phyloP scores from a whole-genome alignment of 2,329 filamentous ascomycete genomes.

The Aspergillus japonicus region DNA sequence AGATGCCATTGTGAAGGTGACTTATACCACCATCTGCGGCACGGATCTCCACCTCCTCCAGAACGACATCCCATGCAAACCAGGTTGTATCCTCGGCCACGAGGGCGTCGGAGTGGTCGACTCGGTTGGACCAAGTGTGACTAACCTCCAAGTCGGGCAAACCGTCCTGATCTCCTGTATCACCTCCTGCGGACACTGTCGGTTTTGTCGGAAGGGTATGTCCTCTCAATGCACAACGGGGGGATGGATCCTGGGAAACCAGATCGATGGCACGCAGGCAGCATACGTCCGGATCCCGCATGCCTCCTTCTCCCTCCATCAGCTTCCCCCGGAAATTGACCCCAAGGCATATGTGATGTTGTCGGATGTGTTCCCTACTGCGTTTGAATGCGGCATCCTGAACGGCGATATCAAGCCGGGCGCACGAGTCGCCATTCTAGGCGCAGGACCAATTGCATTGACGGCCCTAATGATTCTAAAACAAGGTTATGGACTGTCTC shows the following conservation, averaged over 20 bases:
- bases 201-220: constrained; percentile 55
- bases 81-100: constrained; percentile 52
- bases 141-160: constrained; percentile 50
- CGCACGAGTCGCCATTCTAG: constrained; percentile 54
- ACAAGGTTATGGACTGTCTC: constrained; percentile 53
- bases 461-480: constrained; percentile 54
- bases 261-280: constrained; percentile 54
- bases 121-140: constrained; percentile 46
- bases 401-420: constrained; percentile 55
- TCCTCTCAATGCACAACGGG: constrained; percentile 54
- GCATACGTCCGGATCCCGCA: constrained; percentile 56
- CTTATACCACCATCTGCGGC: constrained; percentile 54
- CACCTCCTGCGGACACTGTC: constrained; percentile 52
- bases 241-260: constrained; percentile 58
- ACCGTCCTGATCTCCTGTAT: constrained; percentile 56
- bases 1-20: constrained; percentile 53
- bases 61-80: constrained; percentile 51
- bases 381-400: constrained; percentile 55
- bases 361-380: constrained; percentile 59
- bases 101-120: constrained; percentile 55
- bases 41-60: constrained; percentile 59
- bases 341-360: constrained; percentile 44
- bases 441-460: constrained; percentile 57
- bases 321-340: constrained; percentile 29
- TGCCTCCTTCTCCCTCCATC: constrained; percentile 48